phyloP scores from a whole-genome alignment of 2,329 filamentous ascomycete genomes.

The Trichoderma sp. region DNA sequence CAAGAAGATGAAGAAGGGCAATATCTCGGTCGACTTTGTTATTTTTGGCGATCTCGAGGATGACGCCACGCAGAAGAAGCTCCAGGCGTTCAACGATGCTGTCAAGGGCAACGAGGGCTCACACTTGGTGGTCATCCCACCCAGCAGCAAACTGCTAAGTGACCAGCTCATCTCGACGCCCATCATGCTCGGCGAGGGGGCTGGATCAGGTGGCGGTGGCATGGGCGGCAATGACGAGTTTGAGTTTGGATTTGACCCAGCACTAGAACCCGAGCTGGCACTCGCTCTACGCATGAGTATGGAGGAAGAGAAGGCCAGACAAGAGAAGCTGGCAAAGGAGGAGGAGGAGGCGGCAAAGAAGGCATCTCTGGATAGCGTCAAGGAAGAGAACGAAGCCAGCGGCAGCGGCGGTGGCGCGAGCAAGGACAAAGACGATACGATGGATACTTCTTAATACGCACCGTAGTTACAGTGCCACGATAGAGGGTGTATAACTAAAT shows the following conservation, averaged over 20 bases:
- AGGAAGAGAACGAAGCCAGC: constrained; percentile 72
- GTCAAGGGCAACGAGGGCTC: constrained; percentile 92
- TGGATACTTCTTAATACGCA: constrained; percentile 73
- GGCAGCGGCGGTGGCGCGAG: constrained; percentile 49
- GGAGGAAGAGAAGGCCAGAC: constrained; percentile 94
- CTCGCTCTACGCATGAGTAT: constrained; percentile 95
- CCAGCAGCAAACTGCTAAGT: constrained; percentile 87
- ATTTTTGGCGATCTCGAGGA: constrained; percentile 93
- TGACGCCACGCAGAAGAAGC: constrained; percentile 86
- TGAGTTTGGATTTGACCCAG: constrained; percentile 84
- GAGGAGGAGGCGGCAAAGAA: constrained; percentile 75
- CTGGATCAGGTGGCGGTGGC: constrained; percentile 59
- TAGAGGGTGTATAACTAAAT: constrained; percentile 44
- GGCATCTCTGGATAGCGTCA: constrained; percentile 77
- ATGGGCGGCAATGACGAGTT: constrained; percentile 66
- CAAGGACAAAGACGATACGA: constrained; percentile 68
- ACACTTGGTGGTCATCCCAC: constrained; percentile 86
- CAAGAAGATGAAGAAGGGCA: constrained; percentile 99
- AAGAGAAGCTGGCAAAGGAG: constrained; percentile 81
- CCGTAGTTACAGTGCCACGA: constrained; percentile 37
- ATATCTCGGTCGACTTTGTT: constrained; percentile 90
- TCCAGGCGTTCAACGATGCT: constrained; percentile 89
- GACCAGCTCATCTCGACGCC: constrained; percentile 89
- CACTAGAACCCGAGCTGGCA: constrained; percentile 89
- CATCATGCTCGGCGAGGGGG: constrained; percentile 83